Evolutionary conservation across 345 rosid genomes (phyloP).

Genomic region (Firmiana major): DNA sequence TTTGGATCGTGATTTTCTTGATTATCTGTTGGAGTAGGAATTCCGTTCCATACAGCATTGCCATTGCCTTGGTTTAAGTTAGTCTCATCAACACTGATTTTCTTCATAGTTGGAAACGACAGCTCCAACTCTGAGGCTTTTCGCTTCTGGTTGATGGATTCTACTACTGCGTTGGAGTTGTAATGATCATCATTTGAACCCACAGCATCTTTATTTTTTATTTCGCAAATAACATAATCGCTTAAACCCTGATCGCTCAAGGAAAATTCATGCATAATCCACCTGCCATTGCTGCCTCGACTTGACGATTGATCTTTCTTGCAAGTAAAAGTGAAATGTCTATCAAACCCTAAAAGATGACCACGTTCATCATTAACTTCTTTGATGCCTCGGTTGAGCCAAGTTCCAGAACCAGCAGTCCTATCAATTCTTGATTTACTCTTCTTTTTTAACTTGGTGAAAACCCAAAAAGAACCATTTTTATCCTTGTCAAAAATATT

Average conservation of each 20-base stretch:
- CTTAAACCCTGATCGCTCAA: no score
- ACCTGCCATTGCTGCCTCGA: background rate
- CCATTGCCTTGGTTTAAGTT: background rate
- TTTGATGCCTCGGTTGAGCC: no score
- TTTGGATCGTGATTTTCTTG: background rate
- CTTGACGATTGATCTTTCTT: background rate
- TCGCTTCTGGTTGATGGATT: background rate
- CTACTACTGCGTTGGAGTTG: background rate
- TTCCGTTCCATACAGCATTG: background rate
- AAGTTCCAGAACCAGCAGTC: no score
- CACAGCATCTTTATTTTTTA: no score
- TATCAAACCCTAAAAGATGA: no score
- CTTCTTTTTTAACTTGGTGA: no score
- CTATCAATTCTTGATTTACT: no score
- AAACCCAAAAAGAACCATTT: no score
- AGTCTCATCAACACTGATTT: background rate
- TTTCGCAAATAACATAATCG: no score
- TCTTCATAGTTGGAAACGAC: background rate
- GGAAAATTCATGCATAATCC: background rate
- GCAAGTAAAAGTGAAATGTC: background rate
- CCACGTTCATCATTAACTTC: no score
- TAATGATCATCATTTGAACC: background rate
- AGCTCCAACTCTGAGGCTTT: background rate
- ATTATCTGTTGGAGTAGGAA: background rate
- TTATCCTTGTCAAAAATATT: no score